These are phyloP conservation scores for Yamadazyma membranifaciens DNA, from an alignment of 1,139 yeast species.

Conservation along the genomic window DNA sequence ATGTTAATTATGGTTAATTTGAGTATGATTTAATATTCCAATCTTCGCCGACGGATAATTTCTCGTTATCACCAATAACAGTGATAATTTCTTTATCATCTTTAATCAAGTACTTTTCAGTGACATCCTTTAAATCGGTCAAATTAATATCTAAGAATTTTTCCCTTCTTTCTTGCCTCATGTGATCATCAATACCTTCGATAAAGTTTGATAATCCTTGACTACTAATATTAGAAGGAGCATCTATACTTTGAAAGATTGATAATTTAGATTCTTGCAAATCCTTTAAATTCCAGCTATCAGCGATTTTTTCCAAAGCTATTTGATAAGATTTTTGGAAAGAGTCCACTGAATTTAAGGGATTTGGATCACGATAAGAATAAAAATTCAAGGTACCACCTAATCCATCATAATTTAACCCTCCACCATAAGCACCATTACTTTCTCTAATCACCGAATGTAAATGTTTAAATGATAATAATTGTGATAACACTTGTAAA, in stretches of 20 bases:
- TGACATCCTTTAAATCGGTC: constrained; percentile 63
- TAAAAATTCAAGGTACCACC: constrained; percentile 81
- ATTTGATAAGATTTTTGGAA: constrained; percentile 58
- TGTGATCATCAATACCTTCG: constrained; percentile 72
- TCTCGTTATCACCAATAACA: constrained; percentile 52
- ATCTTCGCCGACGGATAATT: constrained; percentile 26
- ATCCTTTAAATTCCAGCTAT: constrained; percentile 52
- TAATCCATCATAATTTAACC: constrained; percentile 77
- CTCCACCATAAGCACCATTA: constrained; percentile 99
- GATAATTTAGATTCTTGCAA: constrained; percentile 87
- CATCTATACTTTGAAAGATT: constrained; percentile 87
- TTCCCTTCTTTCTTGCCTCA: constrained; percentile 79
- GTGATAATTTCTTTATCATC: constrained; percentile 33
- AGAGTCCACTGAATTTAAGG: constrained; percentile 62
- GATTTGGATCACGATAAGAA: constrained; percentile 93
- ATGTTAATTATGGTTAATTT: neutral
- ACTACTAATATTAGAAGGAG: constrained; percentile 77
- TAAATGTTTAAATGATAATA: constrained; percentile 77
- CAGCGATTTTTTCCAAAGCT: constrained; percentile 52
- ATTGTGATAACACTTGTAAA: constrained; percentile 75
- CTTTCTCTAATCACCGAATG: constrained; percentile 91
- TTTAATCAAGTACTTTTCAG: constrained; percentile 54
- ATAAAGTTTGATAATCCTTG: constrained; percentile 72
- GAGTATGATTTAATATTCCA: constrained; percentile 29
- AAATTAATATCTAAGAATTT: constrained; percentile 62